phyloP scores from a whole-genome alignment of 2,329 filamentous ascomycete genomes.

The Phialophora tarda region DNA sequence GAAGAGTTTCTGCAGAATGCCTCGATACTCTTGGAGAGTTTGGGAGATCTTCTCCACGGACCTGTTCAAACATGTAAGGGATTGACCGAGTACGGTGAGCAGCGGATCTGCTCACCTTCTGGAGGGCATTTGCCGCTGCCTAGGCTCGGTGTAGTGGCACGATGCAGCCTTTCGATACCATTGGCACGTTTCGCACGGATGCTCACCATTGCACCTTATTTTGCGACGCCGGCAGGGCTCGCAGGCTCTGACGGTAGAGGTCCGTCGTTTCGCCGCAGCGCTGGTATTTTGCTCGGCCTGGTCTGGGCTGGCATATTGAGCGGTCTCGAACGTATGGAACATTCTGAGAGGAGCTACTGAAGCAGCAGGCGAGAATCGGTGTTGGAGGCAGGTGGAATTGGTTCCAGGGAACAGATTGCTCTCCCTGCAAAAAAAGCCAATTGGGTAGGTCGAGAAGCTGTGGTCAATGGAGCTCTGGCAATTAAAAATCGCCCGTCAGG shows the following conservation, averaged over 20 bases:
- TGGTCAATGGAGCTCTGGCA: conserved; percentile 4
- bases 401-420: neutral
- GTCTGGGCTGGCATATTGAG: conserved; percentile 46
- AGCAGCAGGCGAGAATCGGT: neutral
- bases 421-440: neutral
- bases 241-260: conserved; percentile 61
- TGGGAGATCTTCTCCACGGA: conserved; percentile 69
- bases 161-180: conserved; percentile 80
- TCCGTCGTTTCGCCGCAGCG: conserved; percentile 45
- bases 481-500: neutral
- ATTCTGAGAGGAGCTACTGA: conserved; percentile 37
- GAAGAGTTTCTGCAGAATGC: conserved; percentile 66
- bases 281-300: conserved; percentile 41
- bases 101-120: conserved; percentile 66
- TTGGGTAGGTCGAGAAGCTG: neutral
- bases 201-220: conserved; percentile 81
- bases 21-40: conserved; percentile 68
- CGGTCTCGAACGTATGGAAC: conserved; percentile 52
- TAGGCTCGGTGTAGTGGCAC: conserved; percentile 81
- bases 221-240: conserved; percentile 80
- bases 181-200: conserved; percentile 81
- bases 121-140: conserved; percentile 76
- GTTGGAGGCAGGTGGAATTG: neutral
- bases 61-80: conserved; percentile 44
- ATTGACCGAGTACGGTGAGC: conserved; percentile 16